Evolutionary conservation across 208 protist species (phyloP), one percentile per base, ranked within the genome.

Genomic region (Acanthamoeba rhysodes): DNA sequence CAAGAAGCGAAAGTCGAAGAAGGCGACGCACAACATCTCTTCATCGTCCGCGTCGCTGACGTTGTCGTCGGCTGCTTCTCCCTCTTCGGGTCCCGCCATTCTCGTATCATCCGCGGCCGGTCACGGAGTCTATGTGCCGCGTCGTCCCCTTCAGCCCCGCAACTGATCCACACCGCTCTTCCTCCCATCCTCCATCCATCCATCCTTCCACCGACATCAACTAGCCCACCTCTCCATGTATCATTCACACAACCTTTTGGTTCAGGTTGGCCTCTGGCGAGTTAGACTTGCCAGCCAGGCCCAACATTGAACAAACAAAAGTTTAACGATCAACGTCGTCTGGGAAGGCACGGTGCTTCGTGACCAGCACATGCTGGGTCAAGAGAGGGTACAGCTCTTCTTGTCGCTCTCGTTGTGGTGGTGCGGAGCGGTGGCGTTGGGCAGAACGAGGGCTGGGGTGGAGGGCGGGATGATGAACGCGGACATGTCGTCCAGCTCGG

Each of bases 401-500:
- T 78, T 45, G 70, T 45, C 29, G 2, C 70, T 22, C 8, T 78
- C 18, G 18, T 78, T 78, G 53, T 57, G 14, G 53, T 57, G 7
- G 53, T 20, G 53, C 0, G 14, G 1, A 12, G 70, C 27, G n/a
- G 29, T 48, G 29, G 34, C 37, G 20, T 78, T 45, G 32, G 37
- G 27, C 45, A 85, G 37, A 20, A 82, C 12, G 64, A 85, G 34
- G 18, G 27, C 45, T 14, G 76, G 48, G 22, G 48, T 14, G 22
- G 10, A 62, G 76, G 76, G 45, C 45, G n/a, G 76, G 45, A 85
- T 62, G 37, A 85, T 59, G 48, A 85, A 85, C 10, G 45, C 76
- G 7, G 76, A 85, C 76, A 85, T 85, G 76, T 85, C 76, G 22
- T 85, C 76, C 14, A 85, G 45, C 48, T 85, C 76, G 48, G 18